Percentiles rank a stretch among this genome's conserved stretches.
These are phyloP conservation scores for Aspergillus nanangensis DNA, from an alignment of 495 filamentous ascomycete genomes.

Conservation along the genomic window DNA sequence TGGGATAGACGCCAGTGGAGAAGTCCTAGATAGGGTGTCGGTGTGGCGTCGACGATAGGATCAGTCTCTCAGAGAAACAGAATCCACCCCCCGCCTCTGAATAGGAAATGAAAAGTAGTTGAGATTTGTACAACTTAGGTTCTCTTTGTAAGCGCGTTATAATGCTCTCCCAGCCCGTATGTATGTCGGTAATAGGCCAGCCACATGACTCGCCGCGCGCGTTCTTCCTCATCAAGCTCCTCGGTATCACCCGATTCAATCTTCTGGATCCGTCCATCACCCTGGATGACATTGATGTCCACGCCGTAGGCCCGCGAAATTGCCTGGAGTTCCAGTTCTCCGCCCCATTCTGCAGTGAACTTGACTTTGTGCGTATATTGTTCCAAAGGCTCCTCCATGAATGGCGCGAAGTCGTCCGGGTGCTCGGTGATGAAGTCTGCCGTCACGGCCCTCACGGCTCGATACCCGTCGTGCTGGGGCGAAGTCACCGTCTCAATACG, in stretches of 20 bases:
- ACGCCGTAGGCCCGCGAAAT: constrained; percentile 79
- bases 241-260: constrained; percentile 52
- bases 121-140: constrained; percentile 8
- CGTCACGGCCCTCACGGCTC: constrained; percentile 43
- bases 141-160: constrained; percentile 68
- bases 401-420: constrained; percentile 60
- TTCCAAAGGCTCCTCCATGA: constrained; percentile 77
- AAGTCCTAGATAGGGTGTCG: constrained; percentile 32
- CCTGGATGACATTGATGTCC: constrained; percentile 81
- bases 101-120: no score
- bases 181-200: constrained; percentile 91
- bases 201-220: constrained; percentile 59
- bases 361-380: constrained; percentile 71
- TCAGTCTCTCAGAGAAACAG: neutral
- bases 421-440: constrained; percentile 55
- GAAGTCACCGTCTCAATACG: constrained; percentile 40
- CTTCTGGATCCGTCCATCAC: constrained; percentile 69
- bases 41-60: constrained; percentile 31
- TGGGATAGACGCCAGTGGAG: constrained; percentile 29
- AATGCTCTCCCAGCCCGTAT: constrained; percentile 93
- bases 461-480: constrained; percentile 40
- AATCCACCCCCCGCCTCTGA: no score
- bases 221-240: constrained; percentile 42
- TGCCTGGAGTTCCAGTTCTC: constrained; percentile 83
- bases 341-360: constrained; percentile 95